phyloP scores from a whole-genome alignment of 257 asterid species.

The Solanum pimpinellifolium region DNA sequence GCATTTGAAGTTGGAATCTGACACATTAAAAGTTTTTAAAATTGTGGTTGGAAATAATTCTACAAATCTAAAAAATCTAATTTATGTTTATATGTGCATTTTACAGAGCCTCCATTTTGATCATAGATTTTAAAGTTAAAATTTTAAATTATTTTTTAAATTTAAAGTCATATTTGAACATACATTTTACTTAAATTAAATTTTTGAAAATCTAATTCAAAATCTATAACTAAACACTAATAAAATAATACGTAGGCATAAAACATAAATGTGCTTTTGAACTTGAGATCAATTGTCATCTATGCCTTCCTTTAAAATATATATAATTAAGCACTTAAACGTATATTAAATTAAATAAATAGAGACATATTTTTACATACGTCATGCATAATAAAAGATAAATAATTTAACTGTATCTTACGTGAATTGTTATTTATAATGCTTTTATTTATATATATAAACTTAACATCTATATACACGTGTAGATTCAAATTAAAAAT shows the following conservation, averaged over 20 bases:
- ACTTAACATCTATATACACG: no score
- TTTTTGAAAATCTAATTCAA: not conserved
- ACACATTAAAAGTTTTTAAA: not conserved
- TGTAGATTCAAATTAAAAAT: not conserved
- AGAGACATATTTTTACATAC: accelerated
- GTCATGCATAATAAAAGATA: no score
- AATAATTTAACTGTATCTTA: no score
- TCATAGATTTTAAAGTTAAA: no score
- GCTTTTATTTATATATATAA: no score
- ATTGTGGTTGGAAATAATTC: not conserved
- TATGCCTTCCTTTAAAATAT: not conserved
- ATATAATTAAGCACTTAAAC: no score
- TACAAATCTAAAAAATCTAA: not conserved
- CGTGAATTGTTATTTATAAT: no score
- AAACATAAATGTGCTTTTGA: no score
- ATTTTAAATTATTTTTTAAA: no score
- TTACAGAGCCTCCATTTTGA: not conserved
- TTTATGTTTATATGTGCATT: no score
- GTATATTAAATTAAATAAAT: no score
- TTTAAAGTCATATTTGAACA: not conserved
- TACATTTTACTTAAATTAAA: not conserved
- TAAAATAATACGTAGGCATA: not conserved
- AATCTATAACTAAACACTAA: not conserved
- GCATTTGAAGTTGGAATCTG: not conserved
- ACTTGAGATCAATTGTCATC: not conserved